These are phyloP conservation scores for Coemansia sp. DNA, from an alignment of 192 early-diverging fungal species.

Conservation along the genomic window DNA sequence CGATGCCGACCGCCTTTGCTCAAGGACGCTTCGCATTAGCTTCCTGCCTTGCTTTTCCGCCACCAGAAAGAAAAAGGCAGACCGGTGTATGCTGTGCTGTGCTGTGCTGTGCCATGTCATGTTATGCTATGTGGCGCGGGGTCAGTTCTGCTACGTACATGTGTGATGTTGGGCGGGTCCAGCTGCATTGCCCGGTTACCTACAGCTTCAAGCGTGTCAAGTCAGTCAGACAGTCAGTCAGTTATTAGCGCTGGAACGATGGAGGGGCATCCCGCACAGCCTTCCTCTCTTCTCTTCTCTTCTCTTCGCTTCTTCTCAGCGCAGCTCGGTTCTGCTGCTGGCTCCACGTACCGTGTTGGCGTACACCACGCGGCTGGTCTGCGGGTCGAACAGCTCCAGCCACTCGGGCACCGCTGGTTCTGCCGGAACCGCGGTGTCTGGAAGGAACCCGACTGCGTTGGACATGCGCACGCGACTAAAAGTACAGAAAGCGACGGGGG, in stretches of 20 bases:
- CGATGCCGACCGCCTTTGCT: not conserved
- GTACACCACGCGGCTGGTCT: constrained; percentile 65
- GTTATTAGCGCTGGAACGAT: not conserved
- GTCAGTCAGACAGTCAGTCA: not conserved
- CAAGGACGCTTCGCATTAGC: not conserved
- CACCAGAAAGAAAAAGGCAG: not conserved
- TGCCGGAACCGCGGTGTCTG: constrained; percentile 19
- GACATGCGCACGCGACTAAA: constrained; percentile 6
- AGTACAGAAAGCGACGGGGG: constrained; percentile 6
- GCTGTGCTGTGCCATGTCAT: not conserved
- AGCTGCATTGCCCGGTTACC: constrained; percentile 81
- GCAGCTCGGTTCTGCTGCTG: too few relatives aligned
- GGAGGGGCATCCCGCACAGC: not conserved
- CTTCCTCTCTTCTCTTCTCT: not conserved
- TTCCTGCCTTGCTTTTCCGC: too few relatives aligned
- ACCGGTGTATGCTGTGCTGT: not conserved
- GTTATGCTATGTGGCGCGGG: too few relatives aligned
- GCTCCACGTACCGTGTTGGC: constrained; percentile 63
- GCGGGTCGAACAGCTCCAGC: constrained; percentile 71
- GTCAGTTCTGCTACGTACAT: constrained; percentile 36
- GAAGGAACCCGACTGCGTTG: constrained; percentile 7
- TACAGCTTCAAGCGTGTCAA: constrained; percentile 17
- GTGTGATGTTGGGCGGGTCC: constrained; percentile 38
- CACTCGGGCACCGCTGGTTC: constrained; percentile 47
- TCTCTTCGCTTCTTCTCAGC: not conserved